These are phyloP conservation scores for Ceraceosorus bombacis DNA, from an alignment of 1,284 basidiomycete genomes.

Conservation along the genomic window DNA sequence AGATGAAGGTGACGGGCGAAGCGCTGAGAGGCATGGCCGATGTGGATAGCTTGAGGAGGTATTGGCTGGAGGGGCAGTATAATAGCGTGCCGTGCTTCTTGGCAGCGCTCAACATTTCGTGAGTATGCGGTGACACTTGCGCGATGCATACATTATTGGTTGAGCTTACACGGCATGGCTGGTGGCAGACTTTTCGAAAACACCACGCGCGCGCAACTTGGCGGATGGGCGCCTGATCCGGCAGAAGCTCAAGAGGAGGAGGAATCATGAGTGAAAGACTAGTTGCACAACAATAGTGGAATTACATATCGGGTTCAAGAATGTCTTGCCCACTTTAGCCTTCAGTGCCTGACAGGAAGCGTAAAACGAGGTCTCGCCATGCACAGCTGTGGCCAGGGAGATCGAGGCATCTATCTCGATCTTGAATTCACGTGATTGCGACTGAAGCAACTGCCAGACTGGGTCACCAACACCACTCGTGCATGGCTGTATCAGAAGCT, in stretches of 20 bases:
- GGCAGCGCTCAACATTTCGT: conserved; percentile 7
- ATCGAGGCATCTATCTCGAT: too few relatives aligned
- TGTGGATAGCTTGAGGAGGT: conserved; percentile 1
- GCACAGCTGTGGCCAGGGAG: too few relatives aligned
- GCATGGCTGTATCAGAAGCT: too few relatives aligned
- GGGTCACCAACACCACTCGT: too few relatives aligned
- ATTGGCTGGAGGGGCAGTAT: conserved; percentile 5
- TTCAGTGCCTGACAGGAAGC: too few relatives aligned
- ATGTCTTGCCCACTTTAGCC: too few relatives aligned
- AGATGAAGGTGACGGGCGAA: conserved; percentile 8
- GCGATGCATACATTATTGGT: not conserved
- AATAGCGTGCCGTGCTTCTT: conserved; percentile 10
- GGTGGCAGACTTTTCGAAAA: conserved; percentile 4
- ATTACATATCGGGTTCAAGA: too few relatives aligned
- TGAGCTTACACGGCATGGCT: too few relatives aligned
- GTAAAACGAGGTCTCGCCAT: too few relatives aligned
- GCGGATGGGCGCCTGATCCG: conserved; percentile 1
- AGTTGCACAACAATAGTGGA: too few relatives aligned
- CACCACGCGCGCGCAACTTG: conserved; percentile 4
- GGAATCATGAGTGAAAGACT: not conserved
- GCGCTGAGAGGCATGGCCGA: conserved; percentile 9
- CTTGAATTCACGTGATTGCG: too few relatives aligned
- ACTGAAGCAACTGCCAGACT: too few relatives aligned
- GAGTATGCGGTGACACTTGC: not conserved
- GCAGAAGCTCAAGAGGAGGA: conserved; percentile 5